These are phyloP conservation scores for Phytomonas sp. DNA, from an alignment of 208 protist genomes.

Conservation along the genomic window DNA sequence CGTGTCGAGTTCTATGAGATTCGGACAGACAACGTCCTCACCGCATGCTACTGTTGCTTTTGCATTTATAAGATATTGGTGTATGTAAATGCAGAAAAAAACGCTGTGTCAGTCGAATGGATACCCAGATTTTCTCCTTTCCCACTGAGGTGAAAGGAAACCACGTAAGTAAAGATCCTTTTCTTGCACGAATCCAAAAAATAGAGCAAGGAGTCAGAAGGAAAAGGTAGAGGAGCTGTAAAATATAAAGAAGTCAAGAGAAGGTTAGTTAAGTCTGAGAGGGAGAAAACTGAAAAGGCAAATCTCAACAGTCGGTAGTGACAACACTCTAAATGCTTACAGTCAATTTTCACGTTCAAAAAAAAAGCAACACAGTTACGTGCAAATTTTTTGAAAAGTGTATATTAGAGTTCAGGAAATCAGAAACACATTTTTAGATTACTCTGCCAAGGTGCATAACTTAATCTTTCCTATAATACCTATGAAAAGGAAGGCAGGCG, in stretches of 20 bases:
- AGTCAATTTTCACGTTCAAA: background rate
- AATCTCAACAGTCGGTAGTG: background rate
- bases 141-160: background rate
- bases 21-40: background rate
- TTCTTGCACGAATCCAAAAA: background rate
- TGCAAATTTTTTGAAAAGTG: background rate
- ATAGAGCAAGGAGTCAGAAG: background rate
- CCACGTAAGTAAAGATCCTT: background rate
- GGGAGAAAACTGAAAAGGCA: background rate
- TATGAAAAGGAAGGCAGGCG: background rate
- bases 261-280: background rate
- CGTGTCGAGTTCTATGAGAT: background rate
- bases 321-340: background rate
- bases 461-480: background rate
- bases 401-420: background rate
- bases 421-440: background rate
- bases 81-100: background rate
- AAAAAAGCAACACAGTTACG: background rate
- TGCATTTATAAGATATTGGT: background rate
- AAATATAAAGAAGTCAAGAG: background rate
- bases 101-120: background rate
- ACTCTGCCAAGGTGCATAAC: background rate
- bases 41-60: background rate
- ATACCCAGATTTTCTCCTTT: background rate
- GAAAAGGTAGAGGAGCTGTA: background rate